Evolutionary conservation across 495 filamentous ascomycete genomes (phyloP).

Genomic region (Saxispiralis lemnorum): DNA sequence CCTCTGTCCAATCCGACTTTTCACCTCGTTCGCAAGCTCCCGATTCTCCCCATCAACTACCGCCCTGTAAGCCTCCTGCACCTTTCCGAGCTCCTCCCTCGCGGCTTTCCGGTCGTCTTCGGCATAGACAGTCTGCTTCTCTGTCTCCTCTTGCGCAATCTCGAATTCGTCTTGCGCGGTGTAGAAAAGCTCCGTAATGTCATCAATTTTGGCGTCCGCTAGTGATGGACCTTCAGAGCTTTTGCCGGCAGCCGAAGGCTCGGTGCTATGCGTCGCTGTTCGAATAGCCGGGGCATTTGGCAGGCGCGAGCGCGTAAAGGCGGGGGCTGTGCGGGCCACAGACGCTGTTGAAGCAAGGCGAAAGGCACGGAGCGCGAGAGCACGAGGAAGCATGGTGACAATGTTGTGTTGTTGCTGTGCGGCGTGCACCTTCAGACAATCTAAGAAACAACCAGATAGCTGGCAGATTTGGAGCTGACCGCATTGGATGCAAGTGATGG

Average conservation of each 20-base stretch:
- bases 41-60: slow-evolving; percentile 23
- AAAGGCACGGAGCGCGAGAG: slow-evolving; percentile 5
- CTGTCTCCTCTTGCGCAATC: slow-evolving; percentile 38
- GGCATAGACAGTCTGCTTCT: slow-evolving; percentile 36
- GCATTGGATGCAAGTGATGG: too few species aligned
- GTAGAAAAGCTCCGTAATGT: slow-evolving; percentile 30
- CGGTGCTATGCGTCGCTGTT: not conserved
- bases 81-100: slow-evolving; percentile 31
- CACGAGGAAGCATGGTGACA: slow-evolving; percentile 2
- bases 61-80: slow-evolving; percentile 30
- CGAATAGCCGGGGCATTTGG: not conserved
- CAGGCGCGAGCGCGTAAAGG: not conserved
- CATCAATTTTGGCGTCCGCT: slow-evolving; percentile 28
- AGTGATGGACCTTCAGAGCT: not conserved
- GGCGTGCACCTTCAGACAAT: too few species aligned
- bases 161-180: slow-evolving; percentile 39
- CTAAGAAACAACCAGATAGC: not conserved
- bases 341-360: slow-evolving; percentile 1
- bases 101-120: slow-evolving; percentile 35
- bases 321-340: not conserved
- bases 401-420: not conserved
- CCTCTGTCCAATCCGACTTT: slow-evolving; percentile 30
- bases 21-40: slow-evolving; percentile 31
- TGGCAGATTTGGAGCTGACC: too few species aligned
- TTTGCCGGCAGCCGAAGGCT: too few species aligned